Evolutionary conservation across 345 rosid genomes (phyloP).

Genomic region (Lenwebbia sp.): DNA sequence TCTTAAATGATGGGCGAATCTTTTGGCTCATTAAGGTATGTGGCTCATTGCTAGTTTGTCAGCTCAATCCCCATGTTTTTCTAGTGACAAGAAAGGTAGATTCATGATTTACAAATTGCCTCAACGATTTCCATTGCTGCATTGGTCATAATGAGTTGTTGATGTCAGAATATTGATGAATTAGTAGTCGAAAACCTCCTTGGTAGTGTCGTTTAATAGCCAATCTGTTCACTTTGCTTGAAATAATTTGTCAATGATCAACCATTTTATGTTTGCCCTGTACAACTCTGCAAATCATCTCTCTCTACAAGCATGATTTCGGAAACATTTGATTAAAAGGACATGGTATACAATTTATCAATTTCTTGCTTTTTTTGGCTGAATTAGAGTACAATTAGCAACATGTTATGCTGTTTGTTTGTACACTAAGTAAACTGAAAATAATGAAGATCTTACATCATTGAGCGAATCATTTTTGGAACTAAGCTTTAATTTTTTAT

Average conservation of each 20-base stretch:
- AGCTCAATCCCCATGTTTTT: not conserved
- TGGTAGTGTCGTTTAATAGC: not conserved
- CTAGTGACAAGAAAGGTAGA: not conserved
- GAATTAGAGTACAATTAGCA: not conserved
- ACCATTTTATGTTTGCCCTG: not conserved
- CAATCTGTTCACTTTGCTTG: not conserved
- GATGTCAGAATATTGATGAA: not conserved
- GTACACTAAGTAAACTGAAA: not conserved
- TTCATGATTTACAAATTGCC: too few species aligned
- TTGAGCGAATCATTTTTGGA: too few species aligned
- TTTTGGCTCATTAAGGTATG: not conserved
- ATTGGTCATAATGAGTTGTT: not conserved
- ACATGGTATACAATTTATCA: not conserved
- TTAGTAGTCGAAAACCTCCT: not conserved
- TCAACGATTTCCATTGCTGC: not conserved
- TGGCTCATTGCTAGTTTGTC: not conserved
- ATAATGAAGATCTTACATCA: not conserved
- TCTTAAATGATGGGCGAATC: not conserved
- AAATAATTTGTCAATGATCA: not conserved
- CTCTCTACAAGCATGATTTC: not conserved
- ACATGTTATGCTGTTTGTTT: accelerated
- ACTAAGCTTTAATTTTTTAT: too few species aligned
- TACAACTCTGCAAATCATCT: not conserved
- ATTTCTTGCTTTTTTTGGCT: not conserved
- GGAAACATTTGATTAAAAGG: not conserved